These are phyloP conservation scores for Ceratocystis cacaofunesta DNA, from an alignment of 2,329 filamentous ascomycete species.

Conservation along the genomic window DNA sequence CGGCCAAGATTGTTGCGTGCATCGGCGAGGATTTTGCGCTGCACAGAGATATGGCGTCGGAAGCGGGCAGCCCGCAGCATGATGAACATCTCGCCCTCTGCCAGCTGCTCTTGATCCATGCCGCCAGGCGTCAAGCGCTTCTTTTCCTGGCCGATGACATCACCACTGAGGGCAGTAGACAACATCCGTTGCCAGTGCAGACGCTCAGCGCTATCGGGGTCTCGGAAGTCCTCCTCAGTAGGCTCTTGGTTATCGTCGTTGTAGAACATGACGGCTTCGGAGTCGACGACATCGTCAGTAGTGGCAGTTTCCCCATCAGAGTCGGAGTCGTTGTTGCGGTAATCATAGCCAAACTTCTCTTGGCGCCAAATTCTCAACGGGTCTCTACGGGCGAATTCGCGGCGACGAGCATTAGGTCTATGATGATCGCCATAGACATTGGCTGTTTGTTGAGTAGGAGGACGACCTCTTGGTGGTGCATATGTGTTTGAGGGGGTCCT, in stretches of 20 bases:
- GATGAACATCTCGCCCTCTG: constrained; percentile 64
- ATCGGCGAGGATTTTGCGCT: constrained; percentile 79
- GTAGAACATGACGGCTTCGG: constrained; percentile 85
- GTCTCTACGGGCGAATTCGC: background rate
- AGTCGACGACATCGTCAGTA: constrained; percentile 83
- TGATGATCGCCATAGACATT: constrained; percentile 5
- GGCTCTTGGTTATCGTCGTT: constrained; percentile 80
- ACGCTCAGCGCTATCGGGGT: constrained; percentile 74
- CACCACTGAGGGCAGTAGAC: constrained; percentile 84
- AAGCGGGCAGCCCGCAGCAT: constrained; percentile 72
- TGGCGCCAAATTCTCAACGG: constrained; percentile 3
- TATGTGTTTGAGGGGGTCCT: constrained; percentile 70
- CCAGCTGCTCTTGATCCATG: constrained; percentile 41
- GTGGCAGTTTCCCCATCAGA: constrained; percentile 83
- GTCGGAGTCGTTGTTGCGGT: constrained; percentile 57
- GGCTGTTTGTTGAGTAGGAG: constrained; percentile 4
- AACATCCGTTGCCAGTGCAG: constrained; percentile 98
- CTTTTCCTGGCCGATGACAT: constrained; percentile 96
- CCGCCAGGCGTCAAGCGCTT: constrained; percentile 72
- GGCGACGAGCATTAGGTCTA: background rate
- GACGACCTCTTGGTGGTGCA: constrained; percentile 33
- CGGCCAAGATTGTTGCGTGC: constrained; percentile 58
- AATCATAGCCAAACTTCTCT: constrained; percentile 72
- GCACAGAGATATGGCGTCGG: constrained; percentile 68
- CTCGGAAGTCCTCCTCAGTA: constrained; percentile 75